These are phyloP conservation scores for Pythium rhizo-oryzae DNA, from an alignment of 352 stramenopile genomes.

Conservation along the genomic window DNA sequence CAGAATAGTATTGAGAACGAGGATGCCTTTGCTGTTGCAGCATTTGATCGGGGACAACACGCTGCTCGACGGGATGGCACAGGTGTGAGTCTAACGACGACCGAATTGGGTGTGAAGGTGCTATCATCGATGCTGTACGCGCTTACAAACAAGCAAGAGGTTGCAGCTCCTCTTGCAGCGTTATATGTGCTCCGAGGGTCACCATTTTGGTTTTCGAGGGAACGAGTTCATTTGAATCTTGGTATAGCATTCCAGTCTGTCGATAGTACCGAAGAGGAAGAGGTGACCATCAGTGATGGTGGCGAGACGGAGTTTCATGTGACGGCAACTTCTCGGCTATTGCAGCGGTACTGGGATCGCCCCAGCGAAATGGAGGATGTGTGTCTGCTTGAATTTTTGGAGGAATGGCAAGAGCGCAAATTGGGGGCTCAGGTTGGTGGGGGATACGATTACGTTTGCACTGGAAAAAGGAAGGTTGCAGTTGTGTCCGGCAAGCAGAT, in stretches of 20 bases:
- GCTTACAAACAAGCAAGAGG: conserved; percentile 4
- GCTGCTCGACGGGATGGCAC: not conserved
- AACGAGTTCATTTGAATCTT: not conserved
- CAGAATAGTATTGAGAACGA: conserved; percentile 35
- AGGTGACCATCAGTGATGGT: not conserved
- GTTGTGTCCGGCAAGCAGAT: not conserved
- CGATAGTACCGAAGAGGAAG: not conserved
- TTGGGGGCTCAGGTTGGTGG: not conserved
- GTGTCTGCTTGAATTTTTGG: not conserved
- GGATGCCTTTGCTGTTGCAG: not conserved
- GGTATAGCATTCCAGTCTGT: not conserved
- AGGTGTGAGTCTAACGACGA: not conserved
- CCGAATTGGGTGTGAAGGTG: not conserved
- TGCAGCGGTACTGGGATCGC: not conserved
- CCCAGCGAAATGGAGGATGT: not conserved
- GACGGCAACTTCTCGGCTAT: not conserved
- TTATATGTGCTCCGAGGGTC: conserved; percentile 1
- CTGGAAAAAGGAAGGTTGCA: not conserved
- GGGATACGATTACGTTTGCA: not conserved
- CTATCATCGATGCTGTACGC: conserved; percentile 1
- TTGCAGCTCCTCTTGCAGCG: not conserved
- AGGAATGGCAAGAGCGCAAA: conserved; percentile 2
- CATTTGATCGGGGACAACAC: not conserved
- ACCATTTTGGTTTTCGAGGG: conserved; percentile 9
- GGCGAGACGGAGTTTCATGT: not conserved